A percentile compares a stretch with the other conserved stretches of the same genome.
Conservation (phyloP, 2,329 filamentous ascomycete genomes). For the Penicillium rolfsii region DNA sequence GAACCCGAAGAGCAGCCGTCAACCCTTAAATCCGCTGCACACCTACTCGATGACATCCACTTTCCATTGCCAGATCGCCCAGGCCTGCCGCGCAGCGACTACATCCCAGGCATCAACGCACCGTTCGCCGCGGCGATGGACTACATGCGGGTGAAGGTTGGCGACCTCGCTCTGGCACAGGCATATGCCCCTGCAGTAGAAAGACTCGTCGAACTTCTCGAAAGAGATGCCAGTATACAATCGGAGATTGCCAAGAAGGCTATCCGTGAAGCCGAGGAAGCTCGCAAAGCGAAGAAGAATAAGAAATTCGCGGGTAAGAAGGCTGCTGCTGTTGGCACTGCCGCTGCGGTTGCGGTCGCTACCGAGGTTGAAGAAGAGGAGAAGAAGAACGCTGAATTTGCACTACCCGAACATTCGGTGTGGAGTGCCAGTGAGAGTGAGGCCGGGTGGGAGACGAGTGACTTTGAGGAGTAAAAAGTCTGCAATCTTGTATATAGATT, state of each 20-base stretch:
- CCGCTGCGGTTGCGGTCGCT: slow-evolving; percentile 10
- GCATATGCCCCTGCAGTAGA: slow-evolving; percentile 60
- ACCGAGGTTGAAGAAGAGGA: slow-evolving; percentile 12
- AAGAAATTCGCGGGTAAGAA: slow-evolving; percentile 32
- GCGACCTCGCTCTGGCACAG: slow-evolving; percentile 61
- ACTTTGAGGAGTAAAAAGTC: slow-evolving; percentile 18
- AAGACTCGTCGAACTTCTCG: slow-evolving; percentile 52
- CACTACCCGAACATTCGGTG: slow-evolving; percentile 20
- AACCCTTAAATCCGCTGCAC: slow-evolving; percentile 4
- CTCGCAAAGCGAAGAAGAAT: slow-evolving; percentile 27
- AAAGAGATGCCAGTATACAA: slow-evolving; percentile 37
- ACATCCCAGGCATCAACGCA: slow-evolving; percentile 37
- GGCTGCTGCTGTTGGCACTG: slow-evolving; percentile 11
- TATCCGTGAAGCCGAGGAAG: slow-evolving; percentile 29
- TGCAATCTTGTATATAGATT: background rate
- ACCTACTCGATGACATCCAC: slow-evolving; percentile 23
- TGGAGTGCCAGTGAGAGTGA: slow-evolving; percentile 46
- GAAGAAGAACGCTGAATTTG: background rate
- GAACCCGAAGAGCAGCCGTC: slow-evolving; percentile 26
- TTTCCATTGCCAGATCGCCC: slow-evolving; percentile 8
- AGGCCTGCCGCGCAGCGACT: slow-evolving; percentile 30
- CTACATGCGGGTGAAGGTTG: slow-evolving; percentile 64
- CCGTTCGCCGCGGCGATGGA: slow-evolving; percentile 65
- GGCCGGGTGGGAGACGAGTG: slow-evolving; percentile 40
- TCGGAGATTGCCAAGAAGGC: slow-evolving; percentile 30